These are phyloP conservation scores for Pisolithus thermaeus DNA, from an alignment of 1,284 basidiomycete genomes.

Conservation along the genomic window DNA sequence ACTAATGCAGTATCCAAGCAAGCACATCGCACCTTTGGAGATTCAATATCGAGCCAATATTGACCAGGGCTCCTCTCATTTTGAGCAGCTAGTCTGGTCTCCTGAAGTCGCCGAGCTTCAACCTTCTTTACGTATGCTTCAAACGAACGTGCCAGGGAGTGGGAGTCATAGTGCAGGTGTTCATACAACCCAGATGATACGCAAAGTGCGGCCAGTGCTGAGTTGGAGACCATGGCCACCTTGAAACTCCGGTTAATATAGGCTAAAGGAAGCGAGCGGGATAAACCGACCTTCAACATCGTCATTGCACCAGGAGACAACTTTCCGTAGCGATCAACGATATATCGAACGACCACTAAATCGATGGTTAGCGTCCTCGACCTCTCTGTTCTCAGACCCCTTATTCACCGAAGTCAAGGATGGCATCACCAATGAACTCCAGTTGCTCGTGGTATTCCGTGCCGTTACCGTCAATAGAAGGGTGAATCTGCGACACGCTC, in stretches of 20 bases:
- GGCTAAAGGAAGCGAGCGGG: constrained; percentile 5
- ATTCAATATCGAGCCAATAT: constrained; percentile 70
- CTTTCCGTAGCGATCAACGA: constrained; percentile 56
- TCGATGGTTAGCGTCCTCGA: constrained; percentile 6
- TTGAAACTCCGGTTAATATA: constrained; percentile 22
- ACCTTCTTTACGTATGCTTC: constrained; percentile 49
- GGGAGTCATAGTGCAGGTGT: constrained; percentile 53
- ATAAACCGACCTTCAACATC: constrained; percentile 55
- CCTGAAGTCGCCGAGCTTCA: constrained; percentile 40
- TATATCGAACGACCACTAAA: constrained; percentile 67
- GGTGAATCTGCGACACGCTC: constrained; percentile 48
- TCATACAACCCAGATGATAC: constrained; percentile 60
- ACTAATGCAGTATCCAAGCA: not conserved
- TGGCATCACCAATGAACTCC: constrained; percentile 78
- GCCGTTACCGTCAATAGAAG: constrained; percentile 49
- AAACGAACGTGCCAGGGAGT: constrained; percentile 45
- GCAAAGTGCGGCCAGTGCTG: constrained; percentile 65
- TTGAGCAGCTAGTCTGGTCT: constrained; percentile 39
- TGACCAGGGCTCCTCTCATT: constrained; percentile 55
- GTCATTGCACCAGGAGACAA: constrained; percentile 69
- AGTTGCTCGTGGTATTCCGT: constrained; percentile 63
- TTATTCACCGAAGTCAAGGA: constrained; percentile 69
- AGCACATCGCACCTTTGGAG: constrained; percentile 56
- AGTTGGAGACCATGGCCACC: constrained; percentile 79
- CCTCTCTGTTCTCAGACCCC: constrained; percentile 8